These are phyloP conservation scores for cucumber (Cucumis sativus) DNA, from an alignment of 306 rosid genomes.

Conservation along the genomic window DNA sequence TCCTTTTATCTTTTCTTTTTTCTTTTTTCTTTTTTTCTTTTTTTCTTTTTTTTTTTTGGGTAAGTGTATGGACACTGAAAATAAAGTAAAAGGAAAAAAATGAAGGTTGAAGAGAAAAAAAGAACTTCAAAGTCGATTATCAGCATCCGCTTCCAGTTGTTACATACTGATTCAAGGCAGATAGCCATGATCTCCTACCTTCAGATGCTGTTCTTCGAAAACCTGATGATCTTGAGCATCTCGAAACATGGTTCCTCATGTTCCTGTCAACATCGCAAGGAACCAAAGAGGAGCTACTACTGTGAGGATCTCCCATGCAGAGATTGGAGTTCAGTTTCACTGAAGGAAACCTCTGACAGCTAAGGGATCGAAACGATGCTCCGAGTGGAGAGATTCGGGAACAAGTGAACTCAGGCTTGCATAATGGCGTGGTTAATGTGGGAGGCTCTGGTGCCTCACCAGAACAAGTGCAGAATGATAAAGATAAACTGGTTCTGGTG, in stretches of 20 bases:
- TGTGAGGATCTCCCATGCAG: conserved; percentile 56
- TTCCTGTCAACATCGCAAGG: conserved; percentile 29
- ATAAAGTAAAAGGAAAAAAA: neutral
- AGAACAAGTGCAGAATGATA: conserved; percentile 70
- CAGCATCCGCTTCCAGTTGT: conserved; percentile 40
- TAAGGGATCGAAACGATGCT: conserved; percentile 41
- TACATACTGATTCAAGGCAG: conserved; percentile 62
- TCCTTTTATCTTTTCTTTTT: neutral
- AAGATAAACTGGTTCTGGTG: conserved; percentile 54
- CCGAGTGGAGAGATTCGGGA: conserved; percentile 26
- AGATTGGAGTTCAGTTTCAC: conserved; percentile 38
- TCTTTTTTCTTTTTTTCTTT: neutral
- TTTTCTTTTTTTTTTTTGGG: neutral
- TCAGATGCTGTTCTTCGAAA: conserved; percentile 46
- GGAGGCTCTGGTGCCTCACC: conserved; percentile 29
- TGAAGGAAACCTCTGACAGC: conserved; percentile 60
- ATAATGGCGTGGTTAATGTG: conserved; percentile 61
- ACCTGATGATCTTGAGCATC: conserved; percentile 51
- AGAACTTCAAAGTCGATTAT: neutral
- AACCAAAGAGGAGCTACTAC: conserved; percentile 38
- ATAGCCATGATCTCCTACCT: conserved; percentile 61
- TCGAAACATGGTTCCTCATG: conserved; percentile 23
- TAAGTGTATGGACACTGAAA: neutral
- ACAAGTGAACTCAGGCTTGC: conserved; percentile 32
- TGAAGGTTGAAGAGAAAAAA: neutral